Evolutionary conservation across 495 filamentous ascomycete species (phyloP).

Genomic region (Neurospora cerealis): DNA sequence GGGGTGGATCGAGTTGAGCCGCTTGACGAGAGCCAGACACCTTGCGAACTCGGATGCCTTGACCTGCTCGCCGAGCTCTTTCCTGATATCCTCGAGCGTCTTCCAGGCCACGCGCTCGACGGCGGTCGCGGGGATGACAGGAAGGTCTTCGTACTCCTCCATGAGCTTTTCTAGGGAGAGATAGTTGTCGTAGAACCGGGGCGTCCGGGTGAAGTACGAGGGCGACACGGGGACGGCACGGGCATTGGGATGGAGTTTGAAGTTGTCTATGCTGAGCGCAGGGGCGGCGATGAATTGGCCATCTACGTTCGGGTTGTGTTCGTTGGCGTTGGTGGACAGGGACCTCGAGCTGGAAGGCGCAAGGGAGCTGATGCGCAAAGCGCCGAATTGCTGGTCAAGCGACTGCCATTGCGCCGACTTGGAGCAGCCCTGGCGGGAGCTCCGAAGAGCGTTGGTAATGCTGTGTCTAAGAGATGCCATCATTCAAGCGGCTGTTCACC

Average conservation of each 20-base stretch:
- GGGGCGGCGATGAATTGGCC: constrained; percentile 10
- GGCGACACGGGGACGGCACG: constrained; percentile 76
- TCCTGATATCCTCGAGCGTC: constrained; percentile 63
- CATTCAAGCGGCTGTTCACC: constrained; percentile 9
- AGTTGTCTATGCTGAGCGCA: not conserved
- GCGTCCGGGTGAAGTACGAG: constrained; percentile 85
- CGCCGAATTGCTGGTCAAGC: constrained; percentile 19
- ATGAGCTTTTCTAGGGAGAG: constrained; percentile 61
- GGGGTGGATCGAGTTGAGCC: constrained; percentile 79
- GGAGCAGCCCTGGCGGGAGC: constrained; percentile 5
- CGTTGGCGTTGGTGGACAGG: constrained; percentile 11
- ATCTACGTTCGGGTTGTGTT: constrained; percentile 19
- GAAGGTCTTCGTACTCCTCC: constrained; percentile 60
- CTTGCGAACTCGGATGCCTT: constrained; percentile 69
- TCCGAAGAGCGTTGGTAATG: constrained; percentile 16
- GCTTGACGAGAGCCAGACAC: constrained; percentile 63
- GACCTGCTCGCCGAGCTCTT: constrained; percentile 63
- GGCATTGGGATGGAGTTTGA: constrained; percentile 26
- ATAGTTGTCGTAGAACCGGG: constrained; percentile 76
- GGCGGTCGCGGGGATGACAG: constrained; percentile 49
- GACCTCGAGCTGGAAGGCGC: constrained; percentile 6
- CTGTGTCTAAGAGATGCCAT: constrained; percentile 23
- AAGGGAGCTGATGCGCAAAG: constrained; percentile 10
- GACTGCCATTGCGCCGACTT: constrained; percentile 11
- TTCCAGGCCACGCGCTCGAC: constrained; percentile 79